Base-by-base conservation (phyloP, 1,284 basidiomycete genomes). In the Ustilago cynodontis region DNA sequence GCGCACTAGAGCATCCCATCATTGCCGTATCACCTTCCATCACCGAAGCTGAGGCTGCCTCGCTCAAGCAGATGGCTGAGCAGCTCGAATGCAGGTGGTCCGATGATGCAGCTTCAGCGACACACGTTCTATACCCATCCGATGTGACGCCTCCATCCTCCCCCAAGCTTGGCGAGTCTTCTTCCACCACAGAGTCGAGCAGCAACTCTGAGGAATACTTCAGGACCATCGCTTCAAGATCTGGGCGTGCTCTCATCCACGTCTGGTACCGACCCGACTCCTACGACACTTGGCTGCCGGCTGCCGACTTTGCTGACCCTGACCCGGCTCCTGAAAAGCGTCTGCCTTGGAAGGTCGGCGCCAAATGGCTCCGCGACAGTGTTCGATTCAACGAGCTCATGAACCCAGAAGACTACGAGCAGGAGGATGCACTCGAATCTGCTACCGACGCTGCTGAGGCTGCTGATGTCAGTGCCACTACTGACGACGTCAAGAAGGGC, bases 231-330 rank as follows among this genome's bases (percentile, higher is more conserved):
- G 80, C 85, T 5, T 71, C 76, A n/a, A 69, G 71, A 52, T 70
- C 71, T 18, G 77, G 77, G n/a, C 74, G 80, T 22, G 82, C 84
- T 8, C 78, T 86, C 41, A 83, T 86, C 45, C 85, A 86, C 65
- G 85, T 86, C 28, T 86, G 85, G 85, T 86, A 86, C 71, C 75
- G 85, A 10, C 85, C 85, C 28, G 84, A 86, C 65, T 86, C 85
- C n/a, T 85, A 85, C 73, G 85, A 86, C 62, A 84, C 83, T n/a
- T 86, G 85, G 85, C 75, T 86, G 7, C 83, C 85, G 1, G 82
- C 83, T 29, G 68, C 76, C 43, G 82, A 83, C 64, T 86, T 86
- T 75, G 77, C 83, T 31, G 78, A 80, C 13, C 84, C 84, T 1
- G 84, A 85, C 58, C 81, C 83, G 3, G 85, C 80, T 28, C 83